Evolutionary conservation across 441 rosid species (phyloP).

Genomic region (Kokia cookei): DNA sequence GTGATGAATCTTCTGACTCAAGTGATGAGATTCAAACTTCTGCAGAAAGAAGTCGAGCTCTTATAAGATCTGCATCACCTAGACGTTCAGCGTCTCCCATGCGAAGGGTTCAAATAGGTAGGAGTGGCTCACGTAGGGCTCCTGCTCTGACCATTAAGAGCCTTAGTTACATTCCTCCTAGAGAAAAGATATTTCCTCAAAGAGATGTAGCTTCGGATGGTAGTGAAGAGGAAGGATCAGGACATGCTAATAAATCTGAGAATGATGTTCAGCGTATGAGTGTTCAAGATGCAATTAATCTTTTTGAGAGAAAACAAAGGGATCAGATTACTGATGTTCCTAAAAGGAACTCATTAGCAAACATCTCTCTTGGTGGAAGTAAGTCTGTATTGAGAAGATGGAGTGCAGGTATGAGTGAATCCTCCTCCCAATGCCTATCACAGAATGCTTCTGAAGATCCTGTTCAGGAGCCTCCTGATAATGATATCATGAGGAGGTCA

Average conservation of each 20-base stretch:
- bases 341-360: slow-evolving; percentile 28
- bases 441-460: slow-evolving; percentile 24
- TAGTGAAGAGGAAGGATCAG: slow-evolving; percentile 44
- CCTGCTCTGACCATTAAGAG: slow-evolving; percentile 57
- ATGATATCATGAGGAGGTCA: slow-evolving; percentile 18
- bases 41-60: slow-evolving; percentile 50
- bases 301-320: slow-evolving; percentile 60
- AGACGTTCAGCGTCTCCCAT: slow-evolving; percentile 77
- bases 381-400: slow-evolving; percentile 66
- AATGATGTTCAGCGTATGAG: slow-evolving; percentile 37
- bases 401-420: slow-evolving; percentile 52
- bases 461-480: slow-evolving; percentile 19
- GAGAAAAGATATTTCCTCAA: slow-evolving; percentile 31
- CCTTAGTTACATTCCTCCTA: slow-evolving; percentile 42
- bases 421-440: slow-evolving; percentile 30
- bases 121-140: slow-evolving; percentile 49
- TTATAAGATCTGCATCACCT: slow-evolving; percentile 47
- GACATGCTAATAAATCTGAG: slow-evolving; percentile 34
- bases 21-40: slow-evolving; percentile 32
- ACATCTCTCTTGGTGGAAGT: slow-evolving; percentile 26
- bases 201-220: slow-evolving; percentile 28
- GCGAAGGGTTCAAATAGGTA: slow-evolving; percentile 70
- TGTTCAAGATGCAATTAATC: slow-evolving; percentile 63
- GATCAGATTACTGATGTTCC: slow-evolving; percentile 36
- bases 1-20: slow-evolving; percentile 44